phyloP scores from a whole-genome alignment of 2,329 filamentous ascomycete genomes.

The Colletotrichum magnum region DNA sequence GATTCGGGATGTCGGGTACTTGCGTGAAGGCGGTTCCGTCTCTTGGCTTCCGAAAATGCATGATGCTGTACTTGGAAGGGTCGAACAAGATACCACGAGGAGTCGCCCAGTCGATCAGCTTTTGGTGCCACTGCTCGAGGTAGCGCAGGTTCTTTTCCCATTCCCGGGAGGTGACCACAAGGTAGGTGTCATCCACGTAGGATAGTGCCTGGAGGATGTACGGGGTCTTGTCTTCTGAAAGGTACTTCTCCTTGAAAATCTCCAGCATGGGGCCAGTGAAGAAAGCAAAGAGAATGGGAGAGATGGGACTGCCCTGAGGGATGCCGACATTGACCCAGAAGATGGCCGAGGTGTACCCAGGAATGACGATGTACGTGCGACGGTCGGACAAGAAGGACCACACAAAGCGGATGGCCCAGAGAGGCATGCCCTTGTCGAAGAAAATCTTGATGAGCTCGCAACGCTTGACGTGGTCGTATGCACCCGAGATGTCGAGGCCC shows the following conservation, averaged over 20 bases:
- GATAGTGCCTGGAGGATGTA: neutral
- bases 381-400: constrained; percentile 12
- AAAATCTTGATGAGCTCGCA: neutral
- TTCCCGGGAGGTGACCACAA: constrained; percentile 2
- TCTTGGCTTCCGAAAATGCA: constrained; percentile 3
- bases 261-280: constrained; percentile 22
- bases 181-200: constrained; percentile 25
- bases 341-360: neutral
- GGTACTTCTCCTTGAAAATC: neutral
- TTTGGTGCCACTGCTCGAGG: constrained; percentile 1
- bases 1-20: neutral
- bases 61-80: constrained; percentile 3
- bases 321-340: constrained; percentile 22
- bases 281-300: constrained; percentile 28
- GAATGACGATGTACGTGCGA: neutral
- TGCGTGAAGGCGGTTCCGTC: neutral
- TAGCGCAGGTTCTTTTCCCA: neutral
- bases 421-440: neutral
- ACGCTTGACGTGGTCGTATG: constrained; percentile 14
- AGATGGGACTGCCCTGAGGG: constrained; percentile 25
- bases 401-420: constrained; percentile 1
- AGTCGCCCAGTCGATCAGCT: constrained; percentile 3
- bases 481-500: constrained; percentile 12
- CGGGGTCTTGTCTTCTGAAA: too few species aligned
- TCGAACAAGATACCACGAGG: constrained; percentile 8